These are phyloP conservation scores for Sporobolomyces phaffii DNA, from an alignment of 768 basidiomycete genomes.

Conservation along the genomic window DNA sequence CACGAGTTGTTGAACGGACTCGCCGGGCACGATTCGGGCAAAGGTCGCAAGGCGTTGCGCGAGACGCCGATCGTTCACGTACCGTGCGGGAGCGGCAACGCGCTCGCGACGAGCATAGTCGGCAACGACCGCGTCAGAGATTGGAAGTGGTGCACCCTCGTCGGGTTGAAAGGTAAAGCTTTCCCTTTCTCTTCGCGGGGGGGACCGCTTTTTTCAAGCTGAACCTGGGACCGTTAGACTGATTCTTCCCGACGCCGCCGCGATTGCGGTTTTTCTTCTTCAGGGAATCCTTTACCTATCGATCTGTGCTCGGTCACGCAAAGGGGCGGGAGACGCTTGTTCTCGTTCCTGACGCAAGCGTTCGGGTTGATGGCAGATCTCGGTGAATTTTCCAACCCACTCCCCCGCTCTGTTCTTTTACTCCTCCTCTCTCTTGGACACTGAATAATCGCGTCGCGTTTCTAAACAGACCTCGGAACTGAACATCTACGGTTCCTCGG, in stretches of 20 bases:
- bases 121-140: constrained; percentile 10
- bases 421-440: neutral
- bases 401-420: constrained; percentile 49
- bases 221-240: too few relatives aligned
- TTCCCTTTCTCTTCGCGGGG: constrained; percentile 64
- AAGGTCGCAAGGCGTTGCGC: constrained; percentile 45
- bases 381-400: constrained; percentile 52
- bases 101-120: constrained; percentile 18
- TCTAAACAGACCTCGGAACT: constrained; percentile 49
- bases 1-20: constrained; percentile 82
- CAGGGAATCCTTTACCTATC: constrained; percentile 66
- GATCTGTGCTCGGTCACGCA: constrained; percentile 76
- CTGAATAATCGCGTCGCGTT: neutral
- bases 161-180: constrained; percentile 66
- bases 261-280: neutral
- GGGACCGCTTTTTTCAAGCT: too few relatives aligned
- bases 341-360: constrained; percentile 79
- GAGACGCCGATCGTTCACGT: constrained; percentile 66
- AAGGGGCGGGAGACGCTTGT: constrained; percentile 52
- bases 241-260: too few relatives aligned
- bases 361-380: constrained; percentile 79
- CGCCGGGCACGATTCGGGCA: constrained; percentile 55
- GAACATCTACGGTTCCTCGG: constrained; percentile 74
- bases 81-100: constrained; percentile 52
- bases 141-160: constrained; percentile 56